A percentile compares a stretch with the other conserved stretches of the same genome.
Conservation (phyloP, 2,329 filamentous ascomycete genomes). For the Xylaria sp. region DNA sequence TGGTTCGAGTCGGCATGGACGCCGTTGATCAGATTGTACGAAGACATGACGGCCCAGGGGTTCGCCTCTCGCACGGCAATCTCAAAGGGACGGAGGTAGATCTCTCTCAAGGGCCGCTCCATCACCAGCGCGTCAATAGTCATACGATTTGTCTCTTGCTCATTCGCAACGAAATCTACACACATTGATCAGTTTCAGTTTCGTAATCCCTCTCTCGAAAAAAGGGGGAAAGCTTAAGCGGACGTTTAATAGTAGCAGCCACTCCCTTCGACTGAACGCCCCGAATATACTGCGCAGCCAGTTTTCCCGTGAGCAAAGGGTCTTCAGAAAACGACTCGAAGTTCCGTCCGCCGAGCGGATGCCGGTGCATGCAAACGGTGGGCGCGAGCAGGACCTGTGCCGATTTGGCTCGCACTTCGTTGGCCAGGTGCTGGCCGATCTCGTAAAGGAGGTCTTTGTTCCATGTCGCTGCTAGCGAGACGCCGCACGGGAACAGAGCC, state of each 20-base stretch:
- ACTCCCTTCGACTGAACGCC: slow-evolving; percentile 69
- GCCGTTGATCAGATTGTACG: slow-evolving; percentile 63
- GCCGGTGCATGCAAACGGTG: slow-evolving; percentile 76
- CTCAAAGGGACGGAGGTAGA: slow-evolving; percentile 71
- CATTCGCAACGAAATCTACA: slow-evolving; percentile 22
- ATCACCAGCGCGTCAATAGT: slow-evolving; percentile 59
- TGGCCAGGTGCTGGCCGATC: slow-evolving; percentile 64
- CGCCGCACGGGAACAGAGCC: slow-evolving; percentile 72
- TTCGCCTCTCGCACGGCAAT: slow-evolving; percentile 65
- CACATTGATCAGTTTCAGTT: slow-evolving; percentile 1
- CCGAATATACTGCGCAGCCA: slow-evolving; percentile 66
- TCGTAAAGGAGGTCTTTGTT: slow-evolving; percentile 64
- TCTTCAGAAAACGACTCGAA: slow-evolving; percentile 87
- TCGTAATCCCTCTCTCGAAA: background rate
- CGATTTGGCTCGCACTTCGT: slow-evolving; percentile 67
- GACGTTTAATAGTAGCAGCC: slow-evolving; percentile 73
- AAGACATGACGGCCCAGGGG: slow-evolving; percentile 64
- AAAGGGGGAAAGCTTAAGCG: slow-evolving; percentile 19
- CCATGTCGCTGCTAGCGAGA: slow-evolving; percentile 75
- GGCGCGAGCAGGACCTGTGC: slow-evolving; percentile 70
- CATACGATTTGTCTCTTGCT: slow-evolving; percentile 50
- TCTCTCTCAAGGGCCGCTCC: slow-evolving; percentile 60
- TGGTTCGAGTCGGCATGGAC: slow-evolving; percentile 54
- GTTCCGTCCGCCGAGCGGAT: slow-evolving; percentile 76
- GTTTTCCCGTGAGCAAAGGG: slow-evolving; percentile 67